Evolutionary conservation across 257 asterid genomes (phyloP).

Genomic region (Knoxia roxburghii): DNA sequence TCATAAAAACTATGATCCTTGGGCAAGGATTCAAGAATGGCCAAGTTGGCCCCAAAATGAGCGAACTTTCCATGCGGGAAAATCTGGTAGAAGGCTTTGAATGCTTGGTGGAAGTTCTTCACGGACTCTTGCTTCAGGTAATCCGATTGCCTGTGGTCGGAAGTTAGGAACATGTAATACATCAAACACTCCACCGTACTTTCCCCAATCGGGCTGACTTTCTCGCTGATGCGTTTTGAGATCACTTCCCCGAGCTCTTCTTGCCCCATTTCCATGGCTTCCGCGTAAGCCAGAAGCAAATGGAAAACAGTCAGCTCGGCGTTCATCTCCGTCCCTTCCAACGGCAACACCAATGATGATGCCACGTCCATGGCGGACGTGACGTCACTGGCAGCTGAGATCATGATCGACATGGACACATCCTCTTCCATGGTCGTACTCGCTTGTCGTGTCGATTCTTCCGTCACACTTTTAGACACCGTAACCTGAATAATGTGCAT

Average conservation of each 20-base stretch:
- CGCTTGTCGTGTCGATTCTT: too few species aligned
- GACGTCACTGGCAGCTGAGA: slow-evolving; percentile 13
- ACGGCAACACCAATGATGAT: slow-evolving; percentile 23
- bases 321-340: slow-evolving; percentile 27
- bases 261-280: slow-evolving; percentile 35
- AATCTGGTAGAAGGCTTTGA: slow-evolving; percentile 34
- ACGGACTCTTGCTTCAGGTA: slow-evolving; percentile 32
- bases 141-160: slow-evolving; percentile 20
- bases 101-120: slow-evolving; percentile 36
- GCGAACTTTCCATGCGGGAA: slow-evolving; percentile 56
- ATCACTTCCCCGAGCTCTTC: slow-evolving; percentile 24
- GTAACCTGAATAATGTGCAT: too few species aligned
- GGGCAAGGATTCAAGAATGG: slow-evolving; percentile 47
- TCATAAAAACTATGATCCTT: slow-evolving; percentile 20
- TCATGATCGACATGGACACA: not conserved
- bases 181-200: slow-evolving; percentile 21
- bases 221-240: slow-evolving; percentile 25
- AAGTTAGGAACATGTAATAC: slow-evolving; percentile 35
- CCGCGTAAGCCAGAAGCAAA: slow-evolving; percentile 39
- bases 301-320: slow-evolving; percentile 25
- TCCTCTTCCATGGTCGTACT: not conserved
- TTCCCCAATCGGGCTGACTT: slow-evolving; percentile 37
- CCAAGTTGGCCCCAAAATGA: slow-evolving; percentile 48
- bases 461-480: too few species aligned
- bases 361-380: slow-evolving; percentile 2